Evolutionary conservation across 441 rosid species (phyloP).

Genomic region (Erodium trifolium): DNA sequence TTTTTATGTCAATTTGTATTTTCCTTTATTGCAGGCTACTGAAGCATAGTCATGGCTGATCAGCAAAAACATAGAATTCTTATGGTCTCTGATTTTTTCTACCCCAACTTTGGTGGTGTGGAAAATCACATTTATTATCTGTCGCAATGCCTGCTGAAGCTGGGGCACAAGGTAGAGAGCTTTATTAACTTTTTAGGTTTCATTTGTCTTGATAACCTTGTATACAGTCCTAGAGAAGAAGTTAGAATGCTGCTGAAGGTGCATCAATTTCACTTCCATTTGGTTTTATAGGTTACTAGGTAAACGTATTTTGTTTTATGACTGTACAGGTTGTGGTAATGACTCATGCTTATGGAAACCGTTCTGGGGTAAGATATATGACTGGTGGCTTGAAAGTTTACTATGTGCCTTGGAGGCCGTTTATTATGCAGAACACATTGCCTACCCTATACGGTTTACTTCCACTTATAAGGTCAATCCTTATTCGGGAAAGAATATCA

Average conservation of each 20-base stretch:
- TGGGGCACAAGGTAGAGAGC: slow-evolving; percentile 81
- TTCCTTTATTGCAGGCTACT: slow-evolving; percentile 21
- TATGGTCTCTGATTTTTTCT: slow-evolving; percentile 98
- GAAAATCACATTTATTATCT: slow-evolving; percentile 88
- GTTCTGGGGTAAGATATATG: slow-evolving; percentile 81
- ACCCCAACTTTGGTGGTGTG: slow-evolving; percentile 97
- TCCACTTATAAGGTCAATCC: slow-evolving; percentile 67
- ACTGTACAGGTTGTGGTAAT: slow-evolving; percentile 72
- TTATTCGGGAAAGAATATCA: slow-evolving; percentile 66
- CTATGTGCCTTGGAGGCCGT: slow-evolving; percentile 75
- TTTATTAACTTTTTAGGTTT: neutral
- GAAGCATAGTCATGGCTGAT: slow-evolving; percentile 31
- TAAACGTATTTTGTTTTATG: slow-evolving; percentile 10
- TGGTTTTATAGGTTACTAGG: neutral
- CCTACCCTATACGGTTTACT: slow-evolving; percentile 71
- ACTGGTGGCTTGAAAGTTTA: slow-evolving; percentile 78
- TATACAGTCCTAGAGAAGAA: neutral
- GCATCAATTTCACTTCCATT: neutral
- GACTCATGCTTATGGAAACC: slow-evolving; percentile 93
- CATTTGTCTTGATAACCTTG: neutral
- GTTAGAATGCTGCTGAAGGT: neutral
- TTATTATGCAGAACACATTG: slow-evolving; percentile 66
- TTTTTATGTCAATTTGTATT: neutral
- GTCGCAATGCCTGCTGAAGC: slow-evolving; percentile 80
- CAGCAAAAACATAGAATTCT: slow-evolving; percentile 52